Conservation (phyloP, 108 stramenopile species). For the Fragilariopsis cylindrus region DNA sequence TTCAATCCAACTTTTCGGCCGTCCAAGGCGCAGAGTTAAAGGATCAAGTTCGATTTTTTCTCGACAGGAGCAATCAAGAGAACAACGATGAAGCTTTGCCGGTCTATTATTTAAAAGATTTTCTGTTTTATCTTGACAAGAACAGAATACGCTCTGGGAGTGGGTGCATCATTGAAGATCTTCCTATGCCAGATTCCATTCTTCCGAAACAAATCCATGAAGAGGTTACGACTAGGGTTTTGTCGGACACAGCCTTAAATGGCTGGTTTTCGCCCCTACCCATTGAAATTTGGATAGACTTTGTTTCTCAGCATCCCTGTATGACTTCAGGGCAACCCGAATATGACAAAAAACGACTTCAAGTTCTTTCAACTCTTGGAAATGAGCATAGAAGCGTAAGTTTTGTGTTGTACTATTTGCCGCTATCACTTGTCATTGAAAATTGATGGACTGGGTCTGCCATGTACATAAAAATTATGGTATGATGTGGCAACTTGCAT, state of each 20-base stretch:
- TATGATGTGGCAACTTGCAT: too few species aligned
- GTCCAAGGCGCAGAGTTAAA: constrained; percentile 42
- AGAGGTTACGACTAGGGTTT: constrained; percentile 38
- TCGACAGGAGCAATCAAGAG: constrained; percentile 9
- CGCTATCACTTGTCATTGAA: too few species aligned
- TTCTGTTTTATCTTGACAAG: constrained; percentile 58
- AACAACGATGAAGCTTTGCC: constrained; percentile 16
- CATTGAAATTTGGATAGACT: constrained; percentile 70
- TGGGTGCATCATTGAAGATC: constrained; percentile 22
- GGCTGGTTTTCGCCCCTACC: constrained; percentile 63
- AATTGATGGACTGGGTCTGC: too few species aligned
- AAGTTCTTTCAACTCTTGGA: constrained; percentile 47
- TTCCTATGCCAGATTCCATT: constrained; percentile 74
- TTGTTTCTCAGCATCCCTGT: constrained; percentile 53
- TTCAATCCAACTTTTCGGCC: constrained; percentile 30
- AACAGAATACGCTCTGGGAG: constrained; percentile 26
- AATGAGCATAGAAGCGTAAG: constrained; percentile 41
- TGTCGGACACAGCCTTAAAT: constrained; percentile 44
- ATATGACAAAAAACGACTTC: constrained; percentile 42
- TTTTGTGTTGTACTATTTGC: background rate
- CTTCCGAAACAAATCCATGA: constrained; percentile 51
- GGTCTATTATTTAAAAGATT: constrained; percentile 45
- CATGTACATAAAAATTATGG: too few species aligned
- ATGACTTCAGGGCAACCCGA: constrained; percentile 49
- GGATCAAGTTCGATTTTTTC: constrained; percentile 47